Evolutionary conservation across 2,329 filamentous ascomycete genomes (phyloP).

Genomic region (Botrytis medusae): DNA sequence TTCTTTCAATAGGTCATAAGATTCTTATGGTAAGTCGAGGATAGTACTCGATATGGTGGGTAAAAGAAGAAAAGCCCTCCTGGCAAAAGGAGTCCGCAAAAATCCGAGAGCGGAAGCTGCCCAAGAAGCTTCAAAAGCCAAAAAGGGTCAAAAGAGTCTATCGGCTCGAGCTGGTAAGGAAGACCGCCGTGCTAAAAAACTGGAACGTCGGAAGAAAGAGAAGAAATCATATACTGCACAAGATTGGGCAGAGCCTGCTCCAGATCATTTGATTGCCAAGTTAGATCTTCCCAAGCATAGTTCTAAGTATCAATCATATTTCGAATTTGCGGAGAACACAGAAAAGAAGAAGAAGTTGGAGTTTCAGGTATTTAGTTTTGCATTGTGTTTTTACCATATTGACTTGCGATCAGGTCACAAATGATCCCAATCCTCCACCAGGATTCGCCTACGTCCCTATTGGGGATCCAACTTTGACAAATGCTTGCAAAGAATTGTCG

Average conservation of each 20-base stretch:
- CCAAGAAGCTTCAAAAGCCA: neutral
- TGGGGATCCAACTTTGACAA: constrained; percentile 60
- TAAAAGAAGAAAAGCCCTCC: constrained; percentile 15
- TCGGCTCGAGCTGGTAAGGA: constrained; percentile 26
- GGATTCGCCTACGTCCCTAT: constrained; percentile 63
- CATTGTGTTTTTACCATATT: constrained; percentile 23
- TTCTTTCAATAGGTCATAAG: constrained; percentile 12
- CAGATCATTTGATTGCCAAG: constrained; percentile 38
- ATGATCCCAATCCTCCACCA: constrained; percentile 52
- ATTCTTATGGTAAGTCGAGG: constrained; percentile 14
- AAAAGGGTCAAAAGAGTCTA: constrained; percentile 13
- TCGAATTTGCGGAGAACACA: constrained; percentile 63
- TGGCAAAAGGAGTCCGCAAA: neutral
- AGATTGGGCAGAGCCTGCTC: constrained; percentile 36
- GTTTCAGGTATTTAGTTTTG: constrained; percentile 50
- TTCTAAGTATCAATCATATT: constrained; percentile 59
- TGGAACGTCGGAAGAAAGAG: constrained; percentile 35
- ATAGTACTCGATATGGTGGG: constrained; percentile 19
- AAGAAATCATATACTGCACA: constrained; percentile 33
- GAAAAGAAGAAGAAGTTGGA: constrained; percentile 65
- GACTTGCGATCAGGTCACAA: constrained; percentile 49
- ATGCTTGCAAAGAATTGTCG: constrained; percentile 63
- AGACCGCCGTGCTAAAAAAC: constrained; percentile 33
- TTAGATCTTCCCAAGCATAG: constrained; percentile 41
- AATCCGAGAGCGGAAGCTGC: neutral